Base-by-base conservation (phyloP, 2,329 filamentous ascomycete species). In the Colletotrichum australisinense region DNA sequence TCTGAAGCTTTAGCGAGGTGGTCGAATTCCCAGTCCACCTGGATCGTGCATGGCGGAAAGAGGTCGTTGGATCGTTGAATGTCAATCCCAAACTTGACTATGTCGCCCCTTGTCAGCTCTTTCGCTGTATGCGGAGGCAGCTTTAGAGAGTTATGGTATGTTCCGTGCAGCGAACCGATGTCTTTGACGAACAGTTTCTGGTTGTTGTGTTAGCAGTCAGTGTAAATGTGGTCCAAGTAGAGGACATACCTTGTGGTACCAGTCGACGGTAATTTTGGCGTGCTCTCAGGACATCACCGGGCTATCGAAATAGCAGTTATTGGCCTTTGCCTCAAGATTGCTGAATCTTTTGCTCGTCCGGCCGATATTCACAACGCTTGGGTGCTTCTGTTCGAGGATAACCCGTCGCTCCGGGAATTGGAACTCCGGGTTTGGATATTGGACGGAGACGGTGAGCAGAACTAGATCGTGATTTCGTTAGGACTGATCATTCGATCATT, bases 261-360 rank as follows among this genome's bases (percentile, higher is more conserved):
- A 76, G 62, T 88, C 82, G 5, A 87, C 83, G 19, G 78, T 76
- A 5, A 92, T 78, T 56, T 88, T 81, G 19, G 93, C 93, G 81
- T 95, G 93, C 12, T 89, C 80, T 57, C 93, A 87, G 28, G 92
- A 94, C 86, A 95, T 92, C 46, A 94, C 92, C 0, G 92, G 90
- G 69, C 90, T 93, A 75, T 94, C 89, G 72, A 94, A 93, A 86
- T 87, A 94, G 19, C 86, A 90, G 80, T 94, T 95, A 76, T 88
- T 5, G 76, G 74, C 49, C 49, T 73, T 82, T 79, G 76, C 85
- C 79, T 76, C 76, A 9, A 83, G 77, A 3, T 59, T 66, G 63
- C 75, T 24, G 76, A 83, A 79, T 70, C 83, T 78, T 77, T 83
- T 86, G 75, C 85, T 87, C 46, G 85, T 84, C 30, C 86, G 81